Conservation (phyloP, 495 filamentous ascomycete genomes). For the Parmelia sp. region DNA sequence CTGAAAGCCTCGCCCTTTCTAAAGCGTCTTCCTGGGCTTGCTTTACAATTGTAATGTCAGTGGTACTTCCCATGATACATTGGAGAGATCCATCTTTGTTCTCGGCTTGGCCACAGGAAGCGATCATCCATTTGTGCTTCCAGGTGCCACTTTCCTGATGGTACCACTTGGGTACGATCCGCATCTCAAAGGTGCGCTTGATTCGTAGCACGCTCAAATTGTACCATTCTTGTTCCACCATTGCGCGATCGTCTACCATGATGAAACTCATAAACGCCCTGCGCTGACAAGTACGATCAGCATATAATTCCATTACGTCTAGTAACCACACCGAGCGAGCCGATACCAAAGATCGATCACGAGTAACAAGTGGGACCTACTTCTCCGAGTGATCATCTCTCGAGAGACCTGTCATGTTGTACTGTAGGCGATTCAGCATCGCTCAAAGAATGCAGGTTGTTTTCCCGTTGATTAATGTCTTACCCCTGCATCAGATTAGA, state of each 20-base stretch:
- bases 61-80: slow-evolving; percentile 59
- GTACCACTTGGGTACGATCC: slow-evolving; percentile 60
- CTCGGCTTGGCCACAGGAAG: slow-evolving; percentile 60
- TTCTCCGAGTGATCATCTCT: neutral
- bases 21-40: slow-evolving; percentile 41
- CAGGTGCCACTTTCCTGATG: slow-evolving; percentile 30
- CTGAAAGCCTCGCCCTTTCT: neutral
- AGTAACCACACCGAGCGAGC: neutral
- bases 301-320: fast-evolving
- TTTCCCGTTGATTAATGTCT: neutral
- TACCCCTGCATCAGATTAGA: neutral
- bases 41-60: slow-evolving; percentile 41
- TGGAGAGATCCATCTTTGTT: slow-evolving; percentile 50
- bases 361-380: neutral
- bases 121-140: slow-evolving; percentile 38
- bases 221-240: slow-evolving; percentile 1
- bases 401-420: neutral
- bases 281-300: neutral
- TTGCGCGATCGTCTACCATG: neutral
- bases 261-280: neutral
- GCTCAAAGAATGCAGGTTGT: neutral
- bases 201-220: slow-evolving; percentile 20
- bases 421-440: neutral
- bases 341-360: neutral
- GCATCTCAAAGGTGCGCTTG: slow-evolving; percentile 30